Conservation (phyloP, 345 rosid species). For the Gossypium anomalum region DNA sequence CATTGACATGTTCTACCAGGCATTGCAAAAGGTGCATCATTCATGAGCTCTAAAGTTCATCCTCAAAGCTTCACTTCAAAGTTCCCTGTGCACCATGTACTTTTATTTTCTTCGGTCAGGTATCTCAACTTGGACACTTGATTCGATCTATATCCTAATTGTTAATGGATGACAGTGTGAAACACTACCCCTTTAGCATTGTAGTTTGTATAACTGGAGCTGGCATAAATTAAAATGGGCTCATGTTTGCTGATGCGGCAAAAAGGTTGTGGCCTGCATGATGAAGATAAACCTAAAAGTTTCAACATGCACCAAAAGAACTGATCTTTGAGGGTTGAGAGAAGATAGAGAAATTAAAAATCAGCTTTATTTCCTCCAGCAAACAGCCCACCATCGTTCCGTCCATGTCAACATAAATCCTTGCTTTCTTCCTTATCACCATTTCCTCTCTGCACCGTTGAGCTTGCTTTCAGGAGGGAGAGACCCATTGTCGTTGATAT, state of each 20-base stretch:
- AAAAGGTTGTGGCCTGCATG: background rate
- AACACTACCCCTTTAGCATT: background rate
- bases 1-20: slow-evolving; percentile 55
- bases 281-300: background rate
- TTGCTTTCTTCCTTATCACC: background rate
- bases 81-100: background rate
- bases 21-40: slow-evolving; percentile 45
- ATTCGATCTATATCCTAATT: background rate
- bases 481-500: background rate
- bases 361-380: background rate
- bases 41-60: slow-evolving; percentile 26
- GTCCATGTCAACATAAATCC: background rate
- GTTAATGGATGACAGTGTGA: background rate
- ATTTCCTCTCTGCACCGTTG: background rate
- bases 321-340: background rate
- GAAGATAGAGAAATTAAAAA: background rate
- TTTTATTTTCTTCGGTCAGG: background rate
- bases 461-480: background rate
- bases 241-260: background rate
- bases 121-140: background rate
- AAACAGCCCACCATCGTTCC: background rate
- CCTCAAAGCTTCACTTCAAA: background rate
- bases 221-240: background rate
- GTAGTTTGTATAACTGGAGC: background rate
- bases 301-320: background rate